Conservation (phyloP, 2,329 filamentous ascomycete genomes). For the Teratosphaeria viscida region DNA sequence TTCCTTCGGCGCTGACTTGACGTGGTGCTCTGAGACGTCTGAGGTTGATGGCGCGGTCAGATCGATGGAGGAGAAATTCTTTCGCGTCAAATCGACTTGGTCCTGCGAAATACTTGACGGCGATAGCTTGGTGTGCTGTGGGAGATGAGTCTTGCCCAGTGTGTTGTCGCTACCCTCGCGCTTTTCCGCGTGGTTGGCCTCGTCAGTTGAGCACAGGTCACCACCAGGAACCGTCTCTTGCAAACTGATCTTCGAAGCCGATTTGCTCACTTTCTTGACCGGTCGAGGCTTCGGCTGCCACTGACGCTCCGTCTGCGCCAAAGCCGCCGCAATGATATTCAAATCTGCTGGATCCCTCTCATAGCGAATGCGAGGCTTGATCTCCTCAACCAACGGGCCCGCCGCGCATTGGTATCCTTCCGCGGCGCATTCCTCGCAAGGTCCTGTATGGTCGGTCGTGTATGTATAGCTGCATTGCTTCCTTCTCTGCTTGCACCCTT, state of each 20-base stretch:
- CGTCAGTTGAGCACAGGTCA: not conserved
- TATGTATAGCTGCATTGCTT: conserved; percentile 26
- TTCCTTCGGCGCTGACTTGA: not conserved
- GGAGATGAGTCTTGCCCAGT: not conserved
- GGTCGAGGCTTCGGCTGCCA: not conserved
- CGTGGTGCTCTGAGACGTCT: not conserved
- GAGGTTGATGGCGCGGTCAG: not conserved
- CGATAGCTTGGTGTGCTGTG: not conserved
- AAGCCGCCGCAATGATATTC: not conserved
- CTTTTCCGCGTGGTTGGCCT: not conserved
- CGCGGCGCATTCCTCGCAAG: conserved; percentile 25
- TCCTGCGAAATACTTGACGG: not conserved
- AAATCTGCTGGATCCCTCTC: not conserved
- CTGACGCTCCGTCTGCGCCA: not conserved
- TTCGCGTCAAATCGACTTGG: not conserved
- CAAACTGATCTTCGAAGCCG: not conserved
- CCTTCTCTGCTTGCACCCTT: conserved; percentile 22
- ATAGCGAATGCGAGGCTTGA: conserved; percentile 12
- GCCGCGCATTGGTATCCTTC: conserved; percentile 26
- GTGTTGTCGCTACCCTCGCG: not conserved
- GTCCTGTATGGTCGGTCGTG: conserved; percentile 16
- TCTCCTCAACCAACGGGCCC: conserved; percentile 23
- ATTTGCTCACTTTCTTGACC: not conserved
- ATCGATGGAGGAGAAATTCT: not conserved
- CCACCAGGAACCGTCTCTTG: not conserved